A percentile compares a stretch with the other conserved stretches of the same genome.
Evolutionary conservation across 2,329 filamentous ascomycete genomes (phyloP).

Genomic region (Arthrobotrys megalospora): DNA sequence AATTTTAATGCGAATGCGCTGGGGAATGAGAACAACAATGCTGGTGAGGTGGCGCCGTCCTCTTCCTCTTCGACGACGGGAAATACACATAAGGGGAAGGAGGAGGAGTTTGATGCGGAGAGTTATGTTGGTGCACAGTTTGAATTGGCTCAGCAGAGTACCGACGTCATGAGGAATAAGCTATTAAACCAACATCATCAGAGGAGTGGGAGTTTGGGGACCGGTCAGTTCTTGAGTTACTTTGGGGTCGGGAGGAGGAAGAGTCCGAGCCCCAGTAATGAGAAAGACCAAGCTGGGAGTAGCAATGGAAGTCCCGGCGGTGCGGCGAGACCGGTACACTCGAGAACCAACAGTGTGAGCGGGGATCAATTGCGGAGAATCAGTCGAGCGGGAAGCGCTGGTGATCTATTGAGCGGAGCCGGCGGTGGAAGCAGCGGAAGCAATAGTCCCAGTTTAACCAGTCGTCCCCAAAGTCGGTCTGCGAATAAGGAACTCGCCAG

Average conservation of each 20-base stretch:
- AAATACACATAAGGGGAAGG: slow-evolving; percentile 18
- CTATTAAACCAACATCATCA: slow-evolving; percentile 46
- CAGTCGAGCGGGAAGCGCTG: slow-evolving; percentile 10
- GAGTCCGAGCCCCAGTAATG: slow-evolving; percentile 4
- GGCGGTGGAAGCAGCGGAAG: slow-evolving; percentile 7
- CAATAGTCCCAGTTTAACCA: slow-evolving; percentile 9
- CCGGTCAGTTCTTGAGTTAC: slow-evolving; percentile 4
- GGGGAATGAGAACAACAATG: slow-evolving; percentile 11
- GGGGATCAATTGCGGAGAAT: slow-evolving; percentile 4
- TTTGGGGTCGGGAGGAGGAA: slow-evolving; percentile 15
- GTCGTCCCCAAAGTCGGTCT: slow-evolving; percentile 12
- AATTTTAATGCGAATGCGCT: slow-evolving; percentile 37
- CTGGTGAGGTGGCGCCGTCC: background rate
- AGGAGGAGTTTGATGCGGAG: slow-evolving; percentile 36
- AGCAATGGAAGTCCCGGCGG: background rate
- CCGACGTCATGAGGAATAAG: slow-evolving; percentile 41
- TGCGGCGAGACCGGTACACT: slow-evolving; percentile 8
- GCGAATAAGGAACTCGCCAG: slow-evolving; percentile 28
- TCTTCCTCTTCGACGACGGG: background rate
- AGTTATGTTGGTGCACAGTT: slow-evolving; percentile 43
- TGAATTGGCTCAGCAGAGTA: slow-evolving; percentile 46
- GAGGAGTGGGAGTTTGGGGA: slow-evolving; percentile 11
- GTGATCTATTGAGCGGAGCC: slow-evolving; percentile 20
- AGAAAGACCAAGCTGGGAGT: background rate
- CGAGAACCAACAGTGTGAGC: slow-evolving; percentile 28